Evolutionary conservation across 257 asterid species (phyloP).

Genomic region (Solanum rostratum): DNA sequence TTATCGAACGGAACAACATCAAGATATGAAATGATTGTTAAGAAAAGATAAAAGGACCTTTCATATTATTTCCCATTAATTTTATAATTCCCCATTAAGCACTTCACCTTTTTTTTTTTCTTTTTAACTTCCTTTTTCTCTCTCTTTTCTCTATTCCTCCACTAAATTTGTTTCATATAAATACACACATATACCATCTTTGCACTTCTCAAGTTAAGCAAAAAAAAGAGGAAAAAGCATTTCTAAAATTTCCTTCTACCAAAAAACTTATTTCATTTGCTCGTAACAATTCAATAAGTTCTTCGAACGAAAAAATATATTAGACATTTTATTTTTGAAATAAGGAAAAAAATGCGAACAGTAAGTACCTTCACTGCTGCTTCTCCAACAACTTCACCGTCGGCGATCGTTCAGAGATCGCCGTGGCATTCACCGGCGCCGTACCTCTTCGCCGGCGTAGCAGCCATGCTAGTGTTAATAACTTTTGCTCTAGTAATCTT

Average conservation of each 20-base stretch:
- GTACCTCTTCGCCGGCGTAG: slow-evolving; percentile 79
- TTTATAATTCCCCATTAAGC: not conserved
- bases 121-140: not conserved
- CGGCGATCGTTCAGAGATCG: slow-evolving; percentile 21
- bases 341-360: not conserved
- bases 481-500: slow-evolving; percentile 73
- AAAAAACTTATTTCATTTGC: not conserved
- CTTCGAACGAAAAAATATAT: not conserved
- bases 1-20: too few species aligned
- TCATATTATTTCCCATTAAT: not conserved
- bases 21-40: not conserved
- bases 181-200: not conserved
- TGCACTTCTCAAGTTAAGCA: not conserved
- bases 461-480: slow-evolving; percentile 79
- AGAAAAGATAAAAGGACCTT: not conserved
- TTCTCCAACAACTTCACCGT: not conserved
- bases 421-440: slow-evolving; percentile 96
- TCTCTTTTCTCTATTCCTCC: not conserved
- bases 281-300: not conserved
- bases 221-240: not conserved
- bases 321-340: not conserved
- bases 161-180: not conserved
- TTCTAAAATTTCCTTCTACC: not conserved
- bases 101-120: not conserved
- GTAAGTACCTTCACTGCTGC: not conserved